Conservation (phyloP, 257 asterid species). For the Solanum arcanum region DNA sequence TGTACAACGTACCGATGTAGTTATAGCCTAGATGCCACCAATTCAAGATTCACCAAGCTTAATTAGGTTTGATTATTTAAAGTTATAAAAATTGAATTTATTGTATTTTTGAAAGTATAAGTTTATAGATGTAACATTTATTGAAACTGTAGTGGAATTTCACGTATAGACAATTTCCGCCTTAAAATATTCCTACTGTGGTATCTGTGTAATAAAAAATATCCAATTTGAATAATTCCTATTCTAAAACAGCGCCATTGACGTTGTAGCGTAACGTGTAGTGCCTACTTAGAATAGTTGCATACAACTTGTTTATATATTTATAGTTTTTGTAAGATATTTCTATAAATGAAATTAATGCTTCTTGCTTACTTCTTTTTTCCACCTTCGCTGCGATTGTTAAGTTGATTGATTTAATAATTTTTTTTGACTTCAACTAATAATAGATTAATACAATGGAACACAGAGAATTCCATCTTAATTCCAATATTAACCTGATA, state of each 20-base stretch:
- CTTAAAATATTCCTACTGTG: accelerated
- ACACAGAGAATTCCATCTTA: neutral
- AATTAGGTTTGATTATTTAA: neutral
- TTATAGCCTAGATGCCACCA: neutral
- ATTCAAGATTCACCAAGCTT: neutral
- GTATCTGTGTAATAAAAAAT: neutral
- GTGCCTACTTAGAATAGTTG: neutral
- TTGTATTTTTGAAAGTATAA: neutral
- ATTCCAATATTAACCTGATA: neutral
- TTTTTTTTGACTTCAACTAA: neutral
- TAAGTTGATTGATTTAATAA: neutral
- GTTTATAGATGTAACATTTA: neutral
- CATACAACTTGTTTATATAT: neutral
- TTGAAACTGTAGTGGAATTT: neutral
- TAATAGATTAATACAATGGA: neutral
- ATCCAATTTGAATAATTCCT: neutral
- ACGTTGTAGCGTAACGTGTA: neutral
- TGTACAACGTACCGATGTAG: neutral
- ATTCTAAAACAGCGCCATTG: neutral
- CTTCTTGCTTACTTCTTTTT: neutral
- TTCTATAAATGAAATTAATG: neutral
- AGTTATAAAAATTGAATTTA: neutral
- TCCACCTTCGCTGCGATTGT: neutral
- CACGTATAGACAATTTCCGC: neutral
- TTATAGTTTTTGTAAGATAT: neutral